Conservation (phyloP, 345 rosid genomes). For the Alliaria petiolata region DNA sequence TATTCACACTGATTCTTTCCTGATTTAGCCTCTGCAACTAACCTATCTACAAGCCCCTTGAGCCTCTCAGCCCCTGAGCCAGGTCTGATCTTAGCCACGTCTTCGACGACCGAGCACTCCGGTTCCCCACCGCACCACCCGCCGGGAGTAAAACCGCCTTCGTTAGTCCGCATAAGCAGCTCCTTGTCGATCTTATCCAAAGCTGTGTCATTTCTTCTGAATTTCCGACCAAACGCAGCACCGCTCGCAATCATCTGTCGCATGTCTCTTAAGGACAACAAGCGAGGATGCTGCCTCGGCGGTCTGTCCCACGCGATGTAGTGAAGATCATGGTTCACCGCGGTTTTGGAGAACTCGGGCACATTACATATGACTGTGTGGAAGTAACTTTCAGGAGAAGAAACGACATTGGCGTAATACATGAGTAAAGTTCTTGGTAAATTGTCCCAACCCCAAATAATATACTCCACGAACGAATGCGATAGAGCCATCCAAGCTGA, state of each 20-base stretch:
- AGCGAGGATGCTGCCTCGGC: constrained; percentile 88
- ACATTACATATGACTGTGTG: constrained; percentile 96
- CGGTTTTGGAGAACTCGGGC: constrained; percentile 66
- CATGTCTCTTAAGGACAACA: constrained; percentile 58
- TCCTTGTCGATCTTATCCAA: constrained; percentile 65
- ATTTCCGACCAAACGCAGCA: constrained; percentile 88
- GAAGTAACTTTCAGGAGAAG: constrained; percentile 97
- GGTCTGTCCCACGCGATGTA: constrained; percentile 95
- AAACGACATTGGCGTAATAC: constrained; percentile 91
- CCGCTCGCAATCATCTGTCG: constrained; percentile 61
- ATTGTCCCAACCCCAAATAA: constrained; percentile 98
- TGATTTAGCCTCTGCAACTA: constrained; percentile 39
- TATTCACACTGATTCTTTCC: constrained; percentile 73
- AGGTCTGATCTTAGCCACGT: constrained; percentile 56
- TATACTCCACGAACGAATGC: constrained; percentile 73
- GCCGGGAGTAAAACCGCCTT: constrained; percentile 74
- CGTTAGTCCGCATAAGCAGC: constrained; percentile 53
- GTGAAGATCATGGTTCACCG: constrained; percentile 89
- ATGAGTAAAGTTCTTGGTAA: constrained; percentile 83
- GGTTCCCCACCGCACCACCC: constrained; percentile 88
- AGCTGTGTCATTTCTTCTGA: constrained; percentile 48
- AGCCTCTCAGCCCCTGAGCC: constrained; percentile 75
- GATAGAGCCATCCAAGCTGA: constrained; percentile 98
- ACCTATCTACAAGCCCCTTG: constrained; percentile 48
- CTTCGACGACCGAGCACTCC: constrained; percentile 63